These are phyloP conservation scores for Quercus lobata DNA, from an alignment of 331 rosid species.

Conservation along the genomic window DNA sequence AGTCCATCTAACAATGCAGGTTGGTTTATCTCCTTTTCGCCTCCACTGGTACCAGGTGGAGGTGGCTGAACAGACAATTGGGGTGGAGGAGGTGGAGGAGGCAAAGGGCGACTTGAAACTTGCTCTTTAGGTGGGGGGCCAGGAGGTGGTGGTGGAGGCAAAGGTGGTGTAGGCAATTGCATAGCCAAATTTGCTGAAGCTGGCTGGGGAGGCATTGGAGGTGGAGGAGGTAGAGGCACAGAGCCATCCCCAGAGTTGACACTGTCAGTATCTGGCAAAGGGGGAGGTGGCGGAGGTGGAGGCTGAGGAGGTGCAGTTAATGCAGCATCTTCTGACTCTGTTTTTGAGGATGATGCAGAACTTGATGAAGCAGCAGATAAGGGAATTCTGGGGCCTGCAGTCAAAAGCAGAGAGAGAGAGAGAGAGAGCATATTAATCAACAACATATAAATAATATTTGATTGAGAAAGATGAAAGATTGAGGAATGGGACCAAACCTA, in stretches of 20 bases:
- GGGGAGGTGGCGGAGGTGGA: conserved; percentile 51
- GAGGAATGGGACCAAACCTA: conserved; percentile 51
- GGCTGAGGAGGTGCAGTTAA: conserved; percentile 72
- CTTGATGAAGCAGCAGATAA: conserved; percentile 80
- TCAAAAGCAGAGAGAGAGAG: conserved; percentile 15
- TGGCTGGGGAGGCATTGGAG: conserved; percentile 92
- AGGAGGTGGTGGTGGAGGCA: conserved; percentile 99
- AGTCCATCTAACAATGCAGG: conserved; percentile 46
- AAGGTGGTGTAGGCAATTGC: conserved; percentile 73
- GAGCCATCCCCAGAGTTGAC: conserved; percentile 54
- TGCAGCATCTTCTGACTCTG: conserved; percentile 60
- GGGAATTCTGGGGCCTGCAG: conserved; percentile 93
- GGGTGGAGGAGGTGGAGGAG: conserved; percentile 77
- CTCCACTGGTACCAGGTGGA: conserved; percentile 66
- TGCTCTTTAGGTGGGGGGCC: conserved; percentile 86
- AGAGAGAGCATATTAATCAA: conserved; percentile 9
- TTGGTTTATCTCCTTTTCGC: conserved; percentile 55
- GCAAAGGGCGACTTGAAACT: conserved; percentile 47
- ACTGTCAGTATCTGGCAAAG: conserved; percentile 52
- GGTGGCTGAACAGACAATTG: conserved; percentile 60
- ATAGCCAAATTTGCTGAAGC: conserved; percentile 44
- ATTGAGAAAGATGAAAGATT: conserved; percentile 3
- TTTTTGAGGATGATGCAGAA: conserved; percentile 63
- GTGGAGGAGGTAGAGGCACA: conserved; percentile 94
- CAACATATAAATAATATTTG: conserved; percentile 9